A percentile compares a stretch with the other conserved stretches of the same genome.
These are phyloP conservation scores for Arthrobotrys iridis DNA, from an alignment of 2,329 filamentous ascomycete species.

Conservation along the genomic window DNA sequence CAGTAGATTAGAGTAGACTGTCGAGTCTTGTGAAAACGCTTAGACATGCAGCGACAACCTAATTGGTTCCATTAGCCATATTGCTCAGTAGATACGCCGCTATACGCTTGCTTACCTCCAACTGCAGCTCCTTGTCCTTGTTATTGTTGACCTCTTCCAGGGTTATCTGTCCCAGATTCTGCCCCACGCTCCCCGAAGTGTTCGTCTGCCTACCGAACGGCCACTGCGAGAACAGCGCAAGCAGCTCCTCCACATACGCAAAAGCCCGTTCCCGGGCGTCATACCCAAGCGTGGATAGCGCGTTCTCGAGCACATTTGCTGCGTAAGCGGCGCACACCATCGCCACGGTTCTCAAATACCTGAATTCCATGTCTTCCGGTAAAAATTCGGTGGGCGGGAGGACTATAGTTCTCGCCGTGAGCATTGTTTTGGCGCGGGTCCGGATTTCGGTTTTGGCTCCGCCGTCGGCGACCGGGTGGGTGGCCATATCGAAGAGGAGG, in stretches of 20 bases:
- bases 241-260: conserved; percentile 92
- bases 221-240: conserved; percentile 97
- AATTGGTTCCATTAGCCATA: conserved; percentile 14
- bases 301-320: conserved; percentile 97
- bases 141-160: conserved; percentile 83
- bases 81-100: too few species aligned
- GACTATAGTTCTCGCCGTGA: conserved; percentile 93
- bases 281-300: conserved; percentile 90
- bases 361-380: conserved; percentile 92
- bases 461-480: conserved; percentile 93
- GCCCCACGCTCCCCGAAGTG: conserved; percentile 81
- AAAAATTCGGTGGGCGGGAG: conserved; percentile 86
- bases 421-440: conserved; percentile 87
- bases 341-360: conserved; percentile 87
- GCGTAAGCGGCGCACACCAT: conserved; percentile 99
- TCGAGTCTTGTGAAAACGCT: conserved; percentile 98
- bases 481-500: conserved; percentile 99
- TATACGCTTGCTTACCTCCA: conserved; percentile 75
- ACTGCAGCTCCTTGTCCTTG: conserved; percentile 93
- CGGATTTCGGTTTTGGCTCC: conserved; percentile 98
- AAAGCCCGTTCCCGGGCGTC: conserved; percentile 94
- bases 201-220: conserved; percentile 85
- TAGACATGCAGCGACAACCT: conserved; percentile 90
- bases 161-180: conserved; percentile 88
- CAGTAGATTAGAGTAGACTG: conserved; percentile 76